These are phyloP conservation scores for Erysimum cheiranthoides DNA, from an alignment of 345 rosid genomes.

Conservation along the genomic window DNA sequence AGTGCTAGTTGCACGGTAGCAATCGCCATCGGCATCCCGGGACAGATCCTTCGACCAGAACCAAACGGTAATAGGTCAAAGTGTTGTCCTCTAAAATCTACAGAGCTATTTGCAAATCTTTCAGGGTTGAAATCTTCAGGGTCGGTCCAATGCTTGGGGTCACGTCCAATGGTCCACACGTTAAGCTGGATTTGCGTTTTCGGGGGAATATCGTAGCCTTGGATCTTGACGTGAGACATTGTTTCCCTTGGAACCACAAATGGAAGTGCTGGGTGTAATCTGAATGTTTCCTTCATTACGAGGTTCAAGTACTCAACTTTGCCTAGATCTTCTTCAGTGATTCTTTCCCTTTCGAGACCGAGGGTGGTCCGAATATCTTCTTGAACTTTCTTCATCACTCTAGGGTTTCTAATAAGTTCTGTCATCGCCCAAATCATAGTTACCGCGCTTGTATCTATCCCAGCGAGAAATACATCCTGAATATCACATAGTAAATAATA, in stretches of 20 bases:
- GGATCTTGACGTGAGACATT: constrained; percentile 49
- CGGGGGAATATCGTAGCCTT: constrained; percentile 53
- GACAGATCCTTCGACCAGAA: constrained; percentile 63
- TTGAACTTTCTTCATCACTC: constrained; percentile 60
- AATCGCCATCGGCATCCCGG: constrained; percentile 45
- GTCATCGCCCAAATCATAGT: constrained; percentile 66
- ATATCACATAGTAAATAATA: neutral
- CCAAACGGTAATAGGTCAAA: constrained; percentile 57
- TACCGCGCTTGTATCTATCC: constrained; percentile 66
- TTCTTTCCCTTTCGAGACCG: constrained; percentile 45
- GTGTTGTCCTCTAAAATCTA: constrained; percentile 55
- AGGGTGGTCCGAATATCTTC: constrained; percentile 54
- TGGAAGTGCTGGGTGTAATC: constrained; percentile 68
- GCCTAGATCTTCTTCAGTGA: constrained; percentile 57
- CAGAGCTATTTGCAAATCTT: constrained; percentile 46
- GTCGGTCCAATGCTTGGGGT: constrained; percentile 54
- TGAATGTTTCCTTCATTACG: constrained; percentile 60
- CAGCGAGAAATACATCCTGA: constrained; percentile 65
- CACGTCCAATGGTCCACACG: constrained; percentile 59
- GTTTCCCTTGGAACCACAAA: constrained; percentile 50
- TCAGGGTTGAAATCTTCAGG: constrained; percentile 59
- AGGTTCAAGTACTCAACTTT: constrained; percentile 67
- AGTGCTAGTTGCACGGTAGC: constrained; percentile 31
- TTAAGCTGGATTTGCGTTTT: constrained; percentile 55
- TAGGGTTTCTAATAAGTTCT: constrained; percentile 65